Evolutionary conservation across 106 monocot genomes (phyloP), one percentile per base, ranked within the genome.

Genomic region (Allium cepa): DNA sequence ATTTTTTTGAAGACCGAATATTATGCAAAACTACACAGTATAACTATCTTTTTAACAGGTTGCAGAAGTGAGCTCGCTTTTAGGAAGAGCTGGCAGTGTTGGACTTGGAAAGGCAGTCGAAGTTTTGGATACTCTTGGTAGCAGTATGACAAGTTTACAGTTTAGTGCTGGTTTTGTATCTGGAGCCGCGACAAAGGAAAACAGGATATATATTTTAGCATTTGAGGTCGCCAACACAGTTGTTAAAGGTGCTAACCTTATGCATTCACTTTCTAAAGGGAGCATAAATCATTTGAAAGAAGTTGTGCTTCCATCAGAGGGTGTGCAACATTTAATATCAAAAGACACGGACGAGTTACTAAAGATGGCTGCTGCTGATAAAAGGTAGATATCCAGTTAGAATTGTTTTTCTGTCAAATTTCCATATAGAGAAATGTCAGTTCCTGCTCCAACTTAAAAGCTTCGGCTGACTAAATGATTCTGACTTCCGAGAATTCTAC

Each of bases 161-260:
- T 68, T 83, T 48, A 77, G 50, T 67, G 76, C 78, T 75, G 80
- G 87, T 48, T 94, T 91, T 81, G 82, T 81, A 72, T 83, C 87
- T 65, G 84, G 80, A 72, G 76, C 63, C 46, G 66, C 72, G 55
- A 82, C 80, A 26, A 90, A 91, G 71, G 91, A 87, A 60, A 85
- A 74, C 53, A 85, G 87, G 73, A 81, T 94, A 84, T 62, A 69
- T 53, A 94, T 94, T 71, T 81, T 94, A 50, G 76, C 94, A 18
- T 94, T 94, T 87, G 94, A 94, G 73, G 90, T 94, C 60, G 94
- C 94, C 59, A 94, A 94, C 56, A 94, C 94, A 11, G 72, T 94
- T 63, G 90, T 94, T 46, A 91, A 91, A 79, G 94, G 90, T 51
- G 78, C 83, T 73, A 94, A 90, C 72, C 79, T 94, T 60, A 83